Conservation (phyloP, 306 rosid species). For the Carpinus fangiana region DNA sequence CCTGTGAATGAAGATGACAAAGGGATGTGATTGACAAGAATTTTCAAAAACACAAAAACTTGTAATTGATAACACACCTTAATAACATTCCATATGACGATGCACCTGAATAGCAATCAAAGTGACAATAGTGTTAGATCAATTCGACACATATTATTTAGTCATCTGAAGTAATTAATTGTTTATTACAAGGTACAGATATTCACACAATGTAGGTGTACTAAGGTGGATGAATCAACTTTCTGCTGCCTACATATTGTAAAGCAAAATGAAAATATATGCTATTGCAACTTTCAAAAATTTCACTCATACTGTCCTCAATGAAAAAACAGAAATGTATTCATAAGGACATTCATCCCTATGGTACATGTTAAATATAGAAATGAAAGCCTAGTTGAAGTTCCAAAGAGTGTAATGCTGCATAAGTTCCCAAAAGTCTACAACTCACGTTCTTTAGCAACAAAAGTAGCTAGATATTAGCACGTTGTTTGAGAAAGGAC, state of each 20-base stretch:
- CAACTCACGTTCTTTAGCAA: too few species aligned
- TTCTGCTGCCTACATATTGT: background rate
- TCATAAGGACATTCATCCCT: background rate
- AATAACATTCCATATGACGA: background rate
- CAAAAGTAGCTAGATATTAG: too few species aligned
- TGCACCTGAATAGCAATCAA: too few species aligned
- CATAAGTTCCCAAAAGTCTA: background rate
- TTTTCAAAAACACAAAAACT: background rate
- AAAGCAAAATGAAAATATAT: background rate
- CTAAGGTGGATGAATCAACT: background rate
- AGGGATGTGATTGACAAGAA: background rate
- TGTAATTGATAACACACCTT: background rate
- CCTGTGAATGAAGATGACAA: constrained; percentile 40
- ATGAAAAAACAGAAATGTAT: background rate
- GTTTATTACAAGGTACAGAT: background rate
- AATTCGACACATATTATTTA: background rate
- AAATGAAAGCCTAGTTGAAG: background rate
- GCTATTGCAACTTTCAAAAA: background rate
- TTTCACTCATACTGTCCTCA: background rate
- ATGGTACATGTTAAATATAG: background rate
- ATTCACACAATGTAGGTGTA: background rate
- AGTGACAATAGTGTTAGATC: background rate
- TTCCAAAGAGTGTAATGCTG: background rate
- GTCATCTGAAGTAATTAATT: background rate
- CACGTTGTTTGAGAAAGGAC: too few species aligned